Base-by-base conservation (phyloP, 495 filamentous ascomycete genomes). In the Aspergillus asperescens region DNA sequence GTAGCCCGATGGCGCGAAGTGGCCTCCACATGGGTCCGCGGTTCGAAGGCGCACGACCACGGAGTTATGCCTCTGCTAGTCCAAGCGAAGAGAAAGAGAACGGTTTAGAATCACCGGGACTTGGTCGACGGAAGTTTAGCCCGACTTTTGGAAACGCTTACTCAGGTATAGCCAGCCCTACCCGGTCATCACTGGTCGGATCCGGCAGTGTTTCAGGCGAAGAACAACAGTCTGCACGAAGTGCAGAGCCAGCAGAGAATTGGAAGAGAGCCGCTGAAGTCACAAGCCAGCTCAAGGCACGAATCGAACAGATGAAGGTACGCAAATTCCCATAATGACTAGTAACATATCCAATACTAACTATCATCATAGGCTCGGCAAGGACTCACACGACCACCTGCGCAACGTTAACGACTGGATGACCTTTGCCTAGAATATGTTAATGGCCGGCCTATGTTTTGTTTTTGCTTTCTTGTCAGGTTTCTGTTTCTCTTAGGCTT, bases 211-310 rank as follows among this genome's bases (percentile, higher is more conserved):
- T 54, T 23, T 63, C 65, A 18, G 68, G 69, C 10, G 73, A 76
- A 12, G 73, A 76, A 6, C 64, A 65, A 12, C 62, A 60, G 22
- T 40, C 63, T 12, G 55, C 41, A 27, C 41, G 67, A 31, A 60
- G 63, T 43, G 58, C 70, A 12, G 80, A 83, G 38, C 85, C 83
- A 10, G 86, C 89, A 39, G 93, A 96, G 71, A 96, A 89, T 65
- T 99, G 93, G 90, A 94, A 91, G 75, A 75, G 94, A 59, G 94
- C 94, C 24, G 93, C 93, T n/a, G 94, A 99, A 74, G 94, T 99
- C 9, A 99, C 94, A 34, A 96, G 88, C 67, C 90, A 93, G 68
- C 70, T 99, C 62, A 99, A 97, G 76, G 86, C 90, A 37, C 80
- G 92, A 68, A 99, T 99, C 67, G 94, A 99, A 77, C 74, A 83